phyloP scores from a whole-genome alignment of 805 yeast species.

The Candida germanica region DNA sequence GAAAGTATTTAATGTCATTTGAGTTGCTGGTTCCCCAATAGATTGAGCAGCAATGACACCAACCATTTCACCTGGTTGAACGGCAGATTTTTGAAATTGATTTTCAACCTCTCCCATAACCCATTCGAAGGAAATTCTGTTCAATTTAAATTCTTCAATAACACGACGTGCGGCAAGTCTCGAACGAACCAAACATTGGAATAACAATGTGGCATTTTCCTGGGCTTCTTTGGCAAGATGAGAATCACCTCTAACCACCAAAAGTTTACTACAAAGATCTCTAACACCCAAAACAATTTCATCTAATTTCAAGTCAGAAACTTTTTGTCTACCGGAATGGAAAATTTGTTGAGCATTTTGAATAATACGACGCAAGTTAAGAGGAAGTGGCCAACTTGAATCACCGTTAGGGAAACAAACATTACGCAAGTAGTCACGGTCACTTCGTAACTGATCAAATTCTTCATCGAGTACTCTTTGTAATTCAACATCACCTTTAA shows the following conservation, averaged over 20 bases:
- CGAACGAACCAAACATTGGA: slow-evolving; percentile 90
- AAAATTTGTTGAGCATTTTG: slow-evolving; percentile 97
- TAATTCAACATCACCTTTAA: slow-evolving; percentile 80
- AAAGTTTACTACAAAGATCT: slow-evolving; percentile 60
- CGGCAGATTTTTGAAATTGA: slow-evolving; percentile 87
- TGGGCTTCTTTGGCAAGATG: slow-evolving; percentile 79
- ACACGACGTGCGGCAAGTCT: slow-evolving; percentile 89
- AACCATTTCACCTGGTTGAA: slow-evolving; percentile 98
- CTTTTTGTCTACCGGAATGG: slow-evolving; percentile 86
- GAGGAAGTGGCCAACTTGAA: slow-evolving; percentile 96
- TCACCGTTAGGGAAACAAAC: slow-evolving; percentile 91
- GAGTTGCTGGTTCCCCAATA: slow-evolving; percentile 98
- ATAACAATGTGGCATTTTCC: slow-evolving; percentile 82
- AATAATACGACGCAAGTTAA: slow-evolving; percentile 90
- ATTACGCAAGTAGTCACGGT: slow-evolving; percentile 75
- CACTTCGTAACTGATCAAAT: slow-evolving; percentile 70
- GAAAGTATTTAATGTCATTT: slow-evolving; percentile 96
- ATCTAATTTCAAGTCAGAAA: slow-evolving; percentile 82
- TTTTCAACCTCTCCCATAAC: slow-evolving; percentile 90
- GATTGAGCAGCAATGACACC: slow-evolving; percentile 98
- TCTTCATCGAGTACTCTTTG: slow-evolving; percentile 83
- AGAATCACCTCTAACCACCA: slow-evolving; percentile 81
- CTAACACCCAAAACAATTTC: slow-evolving; percentile 76
- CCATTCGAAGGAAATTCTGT: slow-evolving; percentile 90
- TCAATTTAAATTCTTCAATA: slow-evolving; percentile 84